Percentiles rank a stretch among this genome's conserved stretches.
Conservation (phyloP, 179 eudicot genomes). For the Vitellaria paradoxa region DNA sequence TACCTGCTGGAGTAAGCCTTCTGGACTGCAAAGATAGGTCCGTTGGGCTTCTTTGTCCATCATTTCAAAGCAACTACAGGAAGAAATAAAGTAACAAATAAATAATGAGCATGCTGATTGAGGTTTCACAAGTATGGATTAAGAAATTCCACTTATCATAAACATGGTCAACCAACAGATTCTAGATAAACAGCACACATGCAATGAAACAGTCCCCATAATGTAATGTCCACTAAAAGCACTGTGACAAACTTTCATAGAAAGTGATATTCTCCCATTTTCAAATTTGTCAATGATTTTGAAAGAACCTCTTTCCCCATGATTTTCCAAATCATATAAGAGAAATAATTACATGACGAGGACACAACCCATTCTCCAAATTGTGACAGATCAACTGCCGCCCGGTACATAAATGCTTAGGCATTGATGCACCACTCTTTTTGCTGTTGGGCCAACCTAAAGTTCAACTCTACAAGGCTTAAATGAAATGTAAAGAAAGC, state of each 20-base stretch:
- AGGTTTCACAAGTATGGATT: background rate
- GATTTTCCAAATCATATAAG: background rate
- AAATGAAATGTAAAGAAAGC: background rate
- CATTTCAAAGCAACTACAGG: constrained; percentile 62
- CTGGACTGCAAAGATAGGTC: constrained; percentile 54
- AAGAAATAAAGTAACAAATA: background rate
- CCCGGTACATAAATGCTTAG: background rate
- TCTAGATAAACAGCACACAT: background rate
- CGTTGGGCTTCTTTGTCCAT: constrained; percentile 44
- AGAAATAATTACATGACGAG: background rate
- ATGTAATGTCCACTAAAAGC: background rate
- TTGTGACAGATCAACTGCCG: background rate
- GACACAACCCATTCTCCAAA: background rate
- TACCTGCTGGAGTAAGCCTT: constrained; percentile 63
- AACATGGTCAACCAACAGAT: background rate
- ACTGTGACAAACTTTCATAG: background rate
- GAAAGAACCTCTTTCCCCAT: background rate
- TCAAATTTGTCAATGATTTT: background rate
- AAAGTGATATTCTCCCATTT: background rate
- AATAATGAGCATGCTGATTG: background rate
- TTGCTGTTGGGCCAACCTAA: constrained; percentile 2
- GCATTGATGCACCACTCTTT: background rate
- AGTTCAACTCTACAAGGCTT: background rate
- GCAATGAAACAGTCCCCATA: background rate
- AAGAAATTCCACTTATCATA: background rate